Conservation (phyloP, 2,329 filamentous ascomycete genomes). For the Paecilomyces fulvus region DNA sequence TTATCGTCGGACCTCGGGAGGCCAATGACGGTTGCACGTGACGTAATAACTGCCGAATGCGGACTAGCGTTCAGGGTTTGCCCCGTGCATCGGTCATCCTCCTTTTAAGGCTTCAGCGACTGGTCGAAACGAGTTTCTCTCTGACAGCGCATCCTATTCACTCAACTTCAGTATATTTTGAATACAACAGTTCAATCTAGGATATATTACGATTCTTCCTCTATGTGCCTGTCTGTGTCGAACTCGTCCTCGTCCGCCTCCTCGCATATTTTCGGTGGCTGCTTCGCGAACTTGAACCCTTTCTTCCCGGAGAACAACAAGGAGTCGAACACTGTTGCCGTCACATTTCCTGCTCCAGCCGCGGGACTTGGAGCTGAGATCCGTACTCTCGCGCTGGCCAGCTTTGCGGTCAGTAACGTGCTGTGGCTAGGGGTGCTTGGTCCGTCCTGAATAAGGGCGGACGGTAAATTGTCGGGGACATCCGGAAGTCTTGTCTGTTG, state of each 20-base stretch:
- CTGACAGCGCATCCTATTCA: slow-evolving; percentile 1
- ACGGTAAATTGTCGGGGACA: slow-evolving; percentile 35
- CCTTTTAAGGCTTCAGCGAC: neutral
- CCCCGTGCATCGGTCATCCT: neutral
- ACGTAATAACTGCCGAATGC: neutral
- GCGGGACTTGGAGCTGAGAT: slow-evolving; percentile 9
- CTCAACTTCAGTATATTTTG: neutral
- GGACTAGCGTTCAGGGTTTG: neutral
- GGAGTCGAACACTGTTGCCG: slow-evolving; percentile 8
- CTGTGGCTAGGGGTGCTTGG: slow-evolving; percentile 40
- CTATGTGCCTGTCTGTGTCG: slow-evolving; percentile 14
- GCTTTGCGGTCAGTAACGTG: slow-evolving; percentile 23
- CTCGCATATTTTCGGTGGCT: slow-evolving; percentile 19
- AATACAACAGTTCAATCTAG: neutral
- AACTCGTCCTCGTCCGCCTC: slow-evolving; percentile 17
- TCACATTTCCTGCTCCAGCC: slow-evolving; percentile 10
- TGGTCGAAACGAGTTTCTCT: slow-evolving; percentile 1
- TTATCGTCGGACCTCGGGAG: neutral
- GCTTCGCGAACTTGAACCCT: slow-evolving; percentile 13
- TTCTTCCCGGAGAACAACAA: slow-evolving; percentile 6
- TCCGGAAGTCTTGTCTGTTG: slow-evolving; percentile 3
- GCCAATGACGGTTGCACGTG: neutral
- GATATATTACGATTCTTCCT: slow-evolving; percentile 6
- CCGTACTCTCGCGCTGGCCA: slow-evolving; percentile 12
- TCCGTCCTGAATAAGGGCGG: slow-evolving; percentile 46